Evolutionary conservation across 2,329 filamentous ascomycete species (phyloP).

Genomic region (Gremmenia infestans): DNA sequence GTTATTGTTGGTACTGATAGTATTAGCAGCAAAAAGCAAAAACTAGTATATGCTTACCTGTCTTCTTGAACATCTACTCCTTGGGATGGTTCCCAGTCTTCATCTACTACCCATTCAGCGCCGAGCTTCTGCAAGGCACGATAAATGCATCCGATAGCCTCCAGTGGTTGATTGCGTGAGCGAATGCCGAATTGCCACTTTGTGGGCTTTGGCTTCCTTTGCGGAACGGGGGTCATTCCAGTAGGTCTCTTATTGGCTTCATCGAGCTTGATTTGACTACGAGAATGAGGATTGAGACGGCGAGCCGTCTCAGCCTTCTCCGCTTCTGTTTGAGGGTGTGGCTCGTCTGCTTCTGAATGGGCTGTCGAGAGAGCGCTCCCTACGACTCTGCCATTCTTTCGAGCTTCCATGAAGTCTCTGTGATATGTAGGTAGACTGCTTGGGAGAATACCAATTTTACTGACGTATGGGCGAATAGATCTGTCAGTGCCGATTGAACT

Average conservation of each 20-base stretch:
- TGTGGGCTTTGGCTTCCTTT: slow-evolving; percentile 72
- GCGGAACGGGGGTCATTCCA: slow-evolving; percentile 58
- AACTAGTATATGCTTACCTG: slow-evolving; percentile 27
- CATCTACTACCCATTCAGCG: slow-evolving; percentile 76
- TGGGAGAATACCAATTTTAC: slow-evolving; percentile 86
- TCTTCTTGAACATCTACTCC: slow-evolving; percentile 40
- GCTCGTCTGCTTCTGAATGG: slow-evolving; percentile 35
- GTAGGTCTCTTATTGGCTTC: slow-evolving; percentile 55
- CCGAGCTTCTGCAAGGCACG: slow-evolving; percentile 83
- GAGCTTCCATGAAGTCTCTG: slow-evolving; percentile 79
- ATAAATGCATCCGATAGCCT: slow-evolving; percentile 93
- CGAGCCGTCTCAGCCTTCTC: slow-evolving; percentile 79
- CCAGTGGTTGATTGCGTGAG: slow-evolving; percentile 87
- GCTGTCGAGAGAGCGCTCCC: slow-evolving; percentile 33
- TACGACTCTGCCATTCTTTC: slow-evolving; percentile 48
- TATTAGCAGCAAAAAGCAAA: slow-evolving; percentile 9
- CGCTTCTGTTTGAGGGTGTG: slow-evolving; percentile 50
- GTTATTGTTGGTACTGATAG: slow-evolving; percentile 33
- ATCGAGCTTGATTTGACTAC: slow-evolving; percentile 65
- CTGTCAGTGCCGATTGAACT: slow-evolving; percentile 29
- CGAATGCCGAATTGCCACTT: slow-evolving; percentile 98
- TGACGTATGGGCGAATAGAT: slow-evolving; percentile 42
- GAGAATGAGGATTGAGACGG: slow-evolving; percentile 79
- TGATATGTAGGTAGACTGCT: slow-evolving; percentile 90
- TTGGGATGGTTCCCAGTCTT: slow-evolving; percentile 40